Evolutionary conservation across 2,329 filamentous ascomycete species (phyloP).

Genomic region (Cylindrodendrum hubeiense): DNA sequence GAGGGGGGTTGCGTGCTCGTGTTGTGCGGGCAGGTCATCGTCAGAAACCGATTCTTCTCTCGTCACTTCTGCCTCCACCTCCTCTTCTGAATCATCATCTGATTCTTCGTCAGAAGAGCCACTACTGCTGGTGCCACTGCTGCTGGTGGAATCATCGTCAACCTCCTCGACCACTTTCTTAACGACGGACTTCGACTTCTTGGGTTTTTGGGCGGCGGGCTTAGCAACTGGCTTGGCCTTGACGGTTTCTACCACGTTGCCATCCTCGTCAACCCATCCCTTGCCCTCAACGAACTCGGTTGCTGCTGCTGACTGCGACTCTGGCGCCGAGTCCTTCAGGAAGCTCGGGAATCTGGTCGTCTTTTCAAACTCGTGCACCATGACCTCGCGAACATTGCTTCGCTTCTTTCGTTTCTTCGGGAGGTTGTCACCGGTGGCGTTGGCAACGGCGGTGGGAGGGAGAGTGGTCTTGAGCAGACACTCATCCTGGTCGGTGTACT

Average conservation of each 20-base stretch:
- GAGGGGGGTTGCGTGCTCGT: constrained; percentile 36
- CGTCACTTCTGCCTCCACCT: constrained; percentile 24
- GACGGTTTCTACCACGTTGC: constrained; percentile 77
- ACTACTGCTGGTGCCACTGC: constrained; percentile 49
- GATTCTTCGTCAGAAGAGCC: constrained; percentile 53
- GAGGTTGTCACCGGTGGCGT: constrained; percentile 55
- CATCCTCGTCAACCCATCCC: constrained; percentile 88
- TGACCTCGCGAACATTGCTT: constrained; percentile 63
- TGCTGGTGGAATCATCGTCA: constrained; percentile 44
- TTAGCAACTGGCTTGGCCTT: constrained; percentile 50
- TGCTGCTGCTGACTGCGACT: constrained; percentile 51
- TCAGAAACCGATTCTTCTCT: constrained; percentile 32
- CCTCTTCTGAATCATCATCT: constrained; percentile 35
- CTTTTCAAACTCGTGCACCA: constrained; percentile 92
- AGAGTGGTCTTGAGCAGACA: constrained; percentile 87
- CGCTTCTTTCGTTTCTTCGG: constrained; percentile 72
- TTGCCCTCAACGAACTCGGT: constrained; percentile 82
- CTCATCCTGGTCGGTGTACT: constrained; percentile 84
- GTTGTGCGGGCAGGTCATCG: constrained; percentile 16
- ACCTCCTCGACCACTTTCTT: constrained; percentile 31
- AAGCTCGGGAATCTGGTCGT: constrained; percentile 87
- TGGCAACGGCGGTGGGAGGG: constrained; percentile 61
- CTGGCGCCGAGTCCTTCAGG: constrained; percentile 66
- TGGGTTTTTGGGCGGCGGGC: constrained; percentile 38
- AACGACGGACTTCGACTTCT: constrained; percentile 31